Evolutionary conservation across 1,284 basidiomycete genomes (phyloP).

Genomic region (Peniophora sp.): DNA sequence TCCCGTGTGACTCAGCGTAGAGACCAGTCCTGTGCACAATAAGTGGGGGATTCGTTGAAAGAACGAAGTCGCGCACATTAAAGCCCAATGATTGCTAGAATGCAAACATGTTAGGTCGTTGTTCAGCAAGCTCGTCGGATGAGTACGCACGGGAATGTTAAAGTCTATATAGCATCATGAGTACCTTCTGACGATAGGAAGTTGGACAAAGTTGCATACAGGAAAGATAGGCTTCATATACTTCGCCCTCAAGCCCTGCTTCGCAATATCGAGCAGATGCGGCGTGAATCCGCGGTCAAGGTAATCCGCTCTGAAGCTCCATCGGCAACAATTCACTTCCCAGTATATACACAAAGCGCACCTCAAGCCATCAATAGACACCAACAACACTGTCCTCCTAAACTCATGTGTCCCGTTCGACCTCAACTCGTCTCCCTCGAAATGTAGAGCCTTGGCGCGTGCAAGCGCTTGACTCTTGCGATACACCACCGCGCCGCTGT

Average conservation of each 20-base stretch:
- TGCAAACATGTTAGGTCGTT: neutral
- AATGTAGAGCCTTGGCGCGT: conserved; percentile 19
- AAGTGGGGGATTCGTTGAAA: neutral
- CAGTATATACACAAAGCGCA: conserved; percentile 21
- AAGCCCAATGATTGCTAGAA: conserved; percentile 75
- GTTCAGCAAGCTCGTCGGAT: neutral
- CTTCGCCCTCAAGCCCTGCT: conserved; percentile 77
- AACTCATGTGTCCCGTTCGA: conserved; percentile 76
- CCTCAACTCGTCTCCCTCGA: conserved; percentile 31
- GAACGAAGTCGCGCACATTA: conserved; percentile 45
- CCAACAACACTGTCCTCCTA: conserved; percentile 72
- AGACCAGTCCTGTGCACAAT: conserved; percentile 66
- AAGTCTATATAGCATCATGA: conserved; percentile 39
- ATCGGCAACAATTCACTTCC: neutral
- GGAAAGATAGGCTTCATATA: conserved; percentile 84
- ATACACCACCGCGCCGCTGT: conserved; percentile 11
- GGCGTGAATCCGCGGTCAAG: conserved; percentile 78
- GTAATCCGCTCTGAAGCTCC: conserved; percentile 64
- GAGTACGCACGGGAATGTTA: conserved; percentile 72
- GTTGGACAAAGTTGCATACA: conserved; percentile 31
- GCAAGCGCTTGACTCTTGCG: conserved; percentile 9
- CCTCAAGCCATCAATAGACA: conserved; percentile 85
- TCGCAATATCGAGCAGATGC: conserved; percentile 69
- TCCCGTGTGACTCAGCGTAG: conserved; percentile 83
- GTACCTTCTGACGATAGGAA: neutral